phyloP scores from a whole-genome alignment of 345 rosid species.

The Brassica nigra region DNA sequence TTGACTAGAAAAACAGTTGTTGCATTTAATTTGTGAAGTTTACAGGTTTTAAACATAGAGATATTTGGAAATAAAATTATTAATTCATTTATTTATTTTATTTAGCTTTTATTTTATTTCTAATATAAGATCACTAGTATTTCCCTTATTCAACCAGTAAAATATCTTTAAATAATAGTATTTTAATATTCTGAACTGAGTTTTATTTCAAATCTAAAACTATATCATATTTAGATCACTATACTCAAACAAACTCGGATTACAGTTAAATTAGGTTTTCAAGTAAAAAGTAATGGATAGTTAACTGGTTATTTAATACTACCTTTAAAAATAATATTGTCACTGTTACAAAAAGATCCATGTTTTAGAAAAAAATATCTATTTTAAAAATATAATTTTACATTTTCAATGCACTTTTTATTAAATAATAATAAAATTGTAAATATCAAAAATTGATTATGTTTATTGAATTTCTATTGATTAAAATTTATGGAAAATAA shows the following conservation, averaged over 20 bases:
- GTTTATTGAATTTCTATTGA: too few species aligned
- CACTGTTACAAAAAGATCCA: too few species aligned
- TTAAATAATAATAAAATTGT: too few species aligned
- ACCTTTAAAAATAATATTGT: too few species aligned
- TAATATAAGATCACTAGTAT: not conserved
- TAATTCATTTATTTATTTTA: not conserved
- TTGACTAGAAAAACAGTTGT: not conserved
- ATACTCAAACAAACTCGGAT: not conserved
- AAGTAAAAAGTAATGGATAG: not conserved
- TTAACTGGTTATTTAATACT: not conserved
- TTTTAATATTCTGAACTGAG: not conserved
- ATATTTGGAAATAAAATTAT: not conserved
- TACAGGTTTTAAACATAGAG: not conserved
- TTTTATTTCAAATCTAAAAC: not conserved
- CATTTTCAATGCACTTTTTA: too few species aligned
- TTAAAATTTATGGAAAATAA: too few species aligned
- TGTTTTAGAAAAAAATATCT: too few species aligned
- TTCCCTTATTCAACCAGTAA: not conserved
- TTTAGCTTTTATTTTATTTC: not conserved
- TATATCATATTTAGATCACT: not conserved
- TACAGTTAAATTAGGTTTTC: not conserved
- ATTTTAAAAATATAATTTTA: too few species aligned
- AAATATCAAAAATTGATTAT: too few species aligned
- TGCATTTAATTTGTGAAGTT: not conserved
- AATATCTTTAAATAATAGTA: not conserved